Evolutionary conservation across 2,329 filamentous ascomycete genomes (phyloP), one percentile per base, ranked within the genome.

Genomic region (Cladobotryum mycophilum): DNA sequence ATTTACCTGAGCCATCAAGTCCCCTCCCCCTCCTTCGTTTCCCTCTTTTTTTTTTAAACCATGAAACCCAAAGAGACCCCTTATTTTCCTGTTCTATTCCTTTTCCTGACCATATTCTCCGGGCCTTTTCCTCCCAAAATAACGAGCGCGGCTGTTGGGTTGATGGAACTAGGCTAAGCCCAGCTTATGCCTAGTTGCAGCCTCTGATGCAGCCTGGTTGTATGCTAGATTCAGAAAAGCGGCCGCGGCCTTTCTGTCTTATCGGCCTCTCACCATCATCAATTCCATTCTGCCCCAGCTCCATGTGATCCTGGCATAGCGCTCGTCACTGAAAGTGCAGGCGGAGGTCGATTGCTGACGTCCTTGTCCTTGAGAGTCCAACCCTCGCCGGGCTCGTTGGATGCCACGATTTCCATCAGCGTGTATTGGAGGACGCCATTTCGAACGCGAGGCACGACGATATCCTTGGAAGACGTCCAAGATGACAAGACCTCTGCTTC

Each of bases 371-470:
- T 62, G 15, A 74, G 58, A 14, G 64, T 64, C 67, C 69, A 72
- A 54, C 70, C 62, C 49, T 67, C 65, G 34, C 67, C 66, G 1
- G 65, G 57, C 41, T 69, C 65, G 49, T 61, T 64, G 14, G 66
- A 63, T 38, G 67, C 67, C 37, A 72, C 64, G 41, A 75, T 63
- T 53, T 76, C 73, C 70, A 76, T 74, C 46, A 75, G 53, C 8
- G 68, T 70, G 58, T 79, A 79, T 49, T 73, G 69, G 41, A 79
- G 57, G 18, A 70, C 62, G 11, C 75, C 76, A 36, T 72, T 68
- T 52, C 71, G 67, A 33, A 74, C 66, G 44, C 68, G 66, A 45
- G 76, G 75, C 17, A 76, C 70, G 47, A 68, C 69, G 46, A 77
- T 67, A 48, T 78, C 73, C 55, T 61, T 64, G 13, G 70, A 67